Evolutionary conservation across 2,329 filamentous ascomycete species (phyloP), one percentile per base, ranked within the genome.

Genomic region (Lecanosticta acicola): DNA sequence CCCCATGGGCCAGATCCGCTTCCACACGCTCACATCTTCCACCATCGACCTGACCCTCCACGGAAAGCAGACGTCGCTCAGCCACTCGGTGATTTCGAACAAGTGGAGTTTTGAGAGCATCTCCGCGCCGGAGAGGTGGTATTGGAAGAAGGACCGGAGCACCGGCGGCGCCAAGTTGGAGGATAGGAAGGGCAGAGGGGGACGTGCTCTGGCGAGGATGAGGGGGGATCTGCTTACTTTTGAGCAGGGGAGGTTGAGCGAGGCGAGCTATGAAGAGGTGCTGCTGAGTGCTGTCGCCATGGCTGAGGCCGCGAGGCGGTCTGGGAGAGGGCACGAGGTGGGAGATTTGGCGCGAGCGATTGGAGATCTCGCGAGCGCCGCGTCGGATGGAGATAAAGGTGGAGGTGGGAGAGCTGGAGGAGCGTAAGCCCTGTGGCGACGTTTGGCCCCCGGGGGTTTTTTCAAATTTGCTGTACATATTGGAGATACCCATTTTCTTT

Each of bases 201-300:
- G 33, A 3, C 32, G 50, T 7, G 35, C 39, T 11, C 14, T 59
- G 35, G 58, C 58, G 13, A 48, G 54, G n/a, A 49, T 59, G 36
- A 48, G 52, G 20, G 52, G 50, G 1, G 48, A 56, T 39, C 16
- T 53, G 4, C 43, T 60, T 10, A 49, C 38, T 7, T 59, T 57
- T 17, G 53, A 57, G 45, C 39, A 39, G 3, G 43, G 39, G 11
- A 44, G 51, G 3, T 24, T 60, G 19, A 47, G 49, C 19, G 33
- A 38, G n/a, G 54, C 45, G 29, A 50, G 43, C 14, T 47, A 54
- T 36, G 54, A 58, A 8, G 56, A 59, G 41, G 46, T 59, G 3
- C 9, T 59, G 19, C 21, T 60, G 5, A 45, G 39, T 45, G 56
- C 55, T 4, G 45, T 60, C 9, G 58, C 58, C 9, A 48, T 60